These are phyloP conservation scores for Penicillium bialowiezense DNA, from an alignment of 495 filamentous ascomycete species.

Conservation along the genomic window DNA sequence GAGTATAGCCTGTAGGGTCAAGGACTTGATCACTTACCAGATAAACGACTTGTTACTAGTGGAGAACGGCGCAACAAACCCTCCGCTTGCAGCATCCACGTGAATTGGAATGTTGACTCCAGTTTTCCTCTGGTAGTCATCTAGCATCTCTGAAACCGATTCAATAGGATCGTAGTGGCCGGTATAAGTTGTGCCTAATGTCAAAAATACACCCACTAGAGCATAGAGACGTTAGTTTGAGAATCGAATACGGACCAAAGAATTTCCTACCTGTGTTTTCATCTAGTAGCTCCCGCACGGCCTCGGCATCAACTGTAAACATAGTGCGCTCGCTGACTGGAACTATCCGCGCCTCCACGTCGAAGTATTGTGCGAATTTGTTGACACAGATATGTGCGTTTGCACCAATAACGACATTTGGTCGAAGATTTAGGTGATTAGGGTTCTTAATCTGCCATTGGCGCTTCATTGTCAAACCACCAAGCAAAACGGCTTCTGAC, in stretches of 20 bases:
- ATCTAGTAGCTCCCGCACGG: slow-evolving; percentile 76
- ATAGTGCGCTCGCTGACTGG: slow-evolving; percentile 70
- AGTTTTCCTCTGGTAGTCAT: slow-evolving; percentile 37
- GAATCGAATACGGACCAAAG: too few relatives aligned
- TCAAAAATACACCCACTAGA: slow-evolving; percentile 75
- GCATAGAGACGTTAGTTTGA: too few relatives aligned
- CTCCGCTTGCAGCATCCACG: slow-evolving; percentile 84
- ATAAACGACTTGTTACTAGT: too few relatives aligned
- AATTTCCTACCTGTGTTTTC: slow-evolving; percentile 63
- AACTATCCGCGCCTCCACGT: slow-evolving; percentile 81
- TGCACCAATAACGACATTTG: slow-evolving; percentile 86
- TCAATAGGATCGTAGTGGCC: slow-evolving; percentile 91
- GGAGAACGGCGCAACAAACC: slow-evolving; percentile 84
- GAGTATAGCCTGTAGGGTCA: too few relatives aligned
- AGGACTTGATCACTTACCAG: too few relatives aligned
- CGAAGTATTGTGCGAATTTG: slow-evolving; percentile 87
- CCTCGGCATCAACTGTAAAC: slow-evolving; percentile 78
- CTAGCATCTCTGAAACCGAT: slow-evolving; percentile 74
- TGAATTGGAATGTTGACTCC: slow-evolving; percentile 77
- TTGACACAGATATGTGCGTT: slow-evolving; percentile 95
- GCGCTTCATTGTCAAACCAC: slow-evolving; percentile 86
- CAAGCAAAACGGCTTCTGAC: slow-evolving; percentile 88
- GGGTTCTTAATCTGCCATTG: slow-evolving; percentile 76
- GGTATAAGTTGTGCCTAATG: slow-evolving; percentile 86
- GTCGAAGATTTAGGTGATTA: slow-evolving; percentile 65